A percentile compares a stretch with the other conserved stretches of the same genome.
phyloP scores from a whole-genome alignment of 306 rosid species.

The Carpinus viminea region DNA sequence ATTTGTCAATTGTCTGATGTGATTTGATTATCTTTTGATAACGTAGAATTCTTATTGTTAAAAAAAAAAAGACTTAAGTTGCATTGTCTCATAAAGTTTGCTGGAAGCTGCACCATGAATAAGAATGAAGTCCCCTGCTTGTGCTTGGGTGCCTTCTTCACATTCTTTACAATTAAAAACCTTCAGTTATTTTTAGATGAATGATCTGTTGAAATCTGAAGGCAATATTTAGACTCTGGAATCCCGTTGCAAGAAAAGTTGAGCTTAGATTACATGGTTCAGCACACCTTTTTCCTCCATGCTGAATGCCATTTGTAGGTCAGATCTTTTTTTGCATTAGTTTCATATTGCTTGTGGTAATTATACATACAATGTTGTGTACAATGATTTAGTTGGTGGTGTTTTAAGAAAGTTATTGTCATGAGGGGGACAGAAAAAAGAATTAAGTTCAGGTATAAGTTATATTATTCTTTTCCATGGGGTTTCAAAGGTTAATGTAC shows the following conservation, averaged over 20 bases:
- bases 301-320: not conserved
- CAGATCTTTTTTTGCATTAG: not conserved
- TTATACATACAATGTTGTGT: not conserved
- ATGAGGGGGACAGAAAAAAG: not conserved
- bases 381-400: not conserved
- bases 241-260: not conserved
- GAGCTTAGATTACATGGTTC: not conserved
- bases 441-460: not conserved
- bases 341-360: too few species aligned
- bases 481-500: too few species aligned
- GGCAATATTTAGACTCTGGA: not conserved
- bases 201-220: not conserved
- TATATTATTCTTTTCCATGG: too few species aligned
- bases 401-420: too few species aligned
- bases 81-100: not conserved
- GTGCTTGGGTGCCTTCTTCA: not conserved
- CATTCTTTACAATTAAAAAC: not conserved
- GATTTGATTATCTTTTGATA: too few species aligned
- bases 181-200: not conserved
- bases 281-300: not conserved
- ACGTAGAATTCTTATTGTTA: too few species aligned
- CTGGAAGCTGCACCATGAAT: slow-evolving; percentile 2
- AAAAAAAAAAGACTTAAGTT: not conserved
- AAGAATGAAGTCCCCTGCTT: not conserved
- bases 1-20: not conserved